Percentiles rank a stretch among this genome's conserved stretches.
phyloP scores from a whole-genome alignment of 768 basidiomycete species.

The Leccinum rimulosum region DNA sequence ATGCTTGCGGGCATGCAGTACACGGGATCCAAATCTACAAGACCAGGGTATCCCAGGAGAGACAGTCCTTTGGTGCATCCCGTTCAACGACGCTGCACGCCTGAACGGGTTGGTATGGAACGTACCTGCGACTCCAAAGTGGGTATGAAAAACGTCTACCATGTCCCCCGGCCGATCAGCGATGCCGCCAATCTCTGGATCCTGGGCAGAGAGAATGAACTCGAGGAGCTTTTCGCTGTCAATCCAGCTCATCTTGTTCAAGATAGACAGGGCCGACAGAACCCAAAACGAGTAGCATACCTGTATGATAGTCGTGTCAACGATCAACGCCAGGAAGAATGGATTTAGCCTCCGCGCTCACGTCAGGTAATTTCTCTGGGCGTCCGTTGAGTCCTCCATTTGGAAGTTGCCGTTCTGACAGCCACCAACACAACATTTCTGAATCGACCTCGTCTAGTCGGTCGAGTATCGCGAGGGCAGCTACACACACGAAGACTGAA shows the following conservation, averaged over 20 bases:
- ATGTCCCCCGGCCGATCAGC: constrained; percentile 92
- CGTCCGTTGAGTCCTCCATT: constrained; percentile 94
- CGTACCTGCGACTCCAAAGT: constrained; percentile 85
- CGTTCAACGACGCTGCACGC: neutral
- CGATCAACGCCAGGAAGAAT: neutral
- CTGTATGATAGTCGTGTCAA: constrained; percentile 2
- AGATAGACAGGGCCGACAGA: constrained; percentile 80
- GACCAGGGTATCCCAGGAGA: constrained; percentile 79
- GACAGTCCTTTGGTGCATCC: constrained; percentile 60
- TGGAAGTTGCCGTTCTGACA: constrained; percentile 89
- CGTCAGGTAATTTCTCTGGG: constrained; percentile 98
- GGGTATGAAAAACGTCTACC: constrained; percentile 96
- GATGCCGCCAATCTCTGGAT: constrained; percentile 87
- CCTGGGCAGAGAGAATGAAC: constrained; percentile 91
- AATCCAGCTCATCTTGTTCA: constrained; percentile 85
- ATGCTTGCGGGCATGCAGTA: constrained; percentile 91
- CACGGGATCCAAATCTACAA: constrained; percentile 87
- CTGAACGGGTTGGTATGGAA: neutral
- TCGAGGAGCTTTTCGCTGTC: constrained; percentile 69
- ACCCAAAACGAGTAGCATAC: constrained; percentile 98
- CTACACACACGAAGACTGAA: constrained; percentile 89
- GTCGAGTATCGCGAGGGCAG: constrained; percentile 84
- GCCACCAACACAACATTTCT: constrained; percentile 88
- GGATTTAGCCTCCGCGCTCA: constrained; percentile 38
- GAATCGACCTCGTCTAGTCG: constrained; percentile 74